A percentile compares a stretch with the other conserved stretches of the same genome.
These are phyloP conservation scores for Nymphaea colorata DNA, from an alignment of 164 flowering plant species.

Conservation along the genomic window DNA sequence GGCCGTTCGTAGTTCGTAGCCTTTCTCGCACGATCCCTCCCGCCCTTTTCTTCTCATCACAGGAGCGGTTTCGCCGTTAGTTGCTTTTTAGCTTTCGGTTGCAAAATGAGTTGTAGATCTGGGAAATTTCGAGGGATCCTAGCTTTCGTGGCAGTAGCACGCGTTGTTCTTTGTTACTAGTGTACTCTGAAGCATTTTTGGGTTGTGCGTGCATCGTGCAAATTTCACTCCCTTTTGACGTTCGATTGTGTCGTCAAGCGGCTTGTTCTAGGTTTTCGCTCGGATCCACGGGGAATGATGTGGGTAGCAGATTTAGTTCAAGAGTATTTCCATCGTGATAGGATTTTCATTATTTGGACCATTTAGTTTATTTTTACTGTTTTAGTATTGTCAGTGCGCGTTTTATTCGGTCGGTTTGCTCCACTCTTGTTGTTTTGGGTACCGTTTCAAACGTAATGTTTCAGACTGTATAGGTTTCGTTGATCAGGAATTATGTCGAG, in stretches of 20 bases:
- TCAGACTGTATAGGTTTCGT: background rate
- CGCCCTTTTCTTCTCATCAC: background rate
- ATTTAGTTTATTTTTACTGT: no score
- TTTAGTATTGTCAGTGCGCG: background rate
- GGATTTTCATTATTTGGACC: no score
- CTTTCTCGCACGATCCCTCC: background rate
- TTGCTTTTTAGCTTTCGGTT: background rate
- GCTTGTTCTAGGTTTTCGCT: background rate
- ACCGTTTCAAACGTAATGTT: background rate
- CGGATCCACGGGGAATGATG: background rate
- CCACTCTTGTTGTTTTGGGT: no score
- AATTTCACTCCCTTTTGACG: background rate
- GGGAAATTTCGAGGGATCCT: background rate
- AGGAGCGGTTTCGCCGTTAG: background rate
- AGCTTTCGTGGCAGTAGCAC: background rate
- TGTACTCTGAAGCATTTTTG: background rate
- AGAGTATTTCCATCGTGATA: background rate
- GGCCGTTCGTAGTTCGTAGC: background rate
- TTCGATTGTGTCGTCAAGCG: background rate
- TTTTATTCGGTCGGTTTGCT: background rate
- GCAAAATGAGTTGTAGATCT: background rate
- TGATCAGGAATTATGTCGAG: constrained; percentile 42
- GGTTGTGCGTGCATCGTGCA: background rate
- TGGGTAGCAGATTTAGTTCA: background rate
- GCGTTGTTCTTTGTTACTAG: background rate